Base-by-base conservation (phyloP, 2,329 filamentous ascomycete species). In the Apiospora marii region DNA sequence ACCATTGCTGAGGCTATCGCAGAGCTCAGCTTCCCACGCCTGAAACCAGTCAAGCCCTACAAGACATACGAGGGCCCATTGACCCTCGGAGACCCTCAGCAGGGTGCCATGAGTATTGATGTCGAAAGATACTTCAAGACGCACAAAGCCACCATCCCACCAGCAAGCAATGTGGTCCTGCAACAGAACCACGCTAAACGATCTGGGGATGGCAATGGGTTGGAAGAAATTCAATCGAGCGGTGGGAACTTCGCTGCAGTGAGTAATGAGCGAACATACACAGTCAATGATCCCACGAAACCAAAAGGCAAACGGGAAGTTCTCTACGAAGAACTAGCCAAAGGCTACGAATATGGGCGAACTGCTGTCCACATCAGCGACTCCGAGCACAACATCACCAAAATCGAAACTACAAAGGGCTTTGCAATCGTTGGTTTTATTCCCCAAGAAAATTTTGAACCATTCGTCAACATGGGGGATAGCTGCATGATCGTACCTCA, bases 111-210 rank as follows among this genome's bases (percentile, higher is more conserved):
- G 78, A 89, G 88, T 30, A 97, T 99, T 78, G 91, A 94, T 72
- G 92, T 99, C 1, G 95, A 98, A 82, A 90, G 96, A 72, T 99
- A 97, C 81, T 96, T 95, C 77, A 93, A 93, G 81, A 96, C 93
- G 0, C 94, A 95, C 82, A 84, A 92, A 41, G 94, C 94, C 10
- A 89, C 89, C 74, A 88, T 95, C 1, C 91, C 92, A 3, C 88
- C 92, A 12, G 94, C 96, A 37, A 97, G 91, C 79, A 92, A 91
- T 1, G 97, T 96, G 72, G 92, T 94, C 4, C 75, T 87, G 71
- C 87, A 85, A 70, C 74, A 68, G 3, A 84, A 85, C 10, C 88
- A 91, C 48, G 81, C 83, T 2, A 86, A 82, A 49, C 84, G 74
- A 1, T 82, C 87, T 0, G 77, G 88, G 19, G 83, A 83, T 3